Conservation (phyloP, 2,329 filamentous ascomycete genomes). For the Nannizziopsis barbatae region DNA sequence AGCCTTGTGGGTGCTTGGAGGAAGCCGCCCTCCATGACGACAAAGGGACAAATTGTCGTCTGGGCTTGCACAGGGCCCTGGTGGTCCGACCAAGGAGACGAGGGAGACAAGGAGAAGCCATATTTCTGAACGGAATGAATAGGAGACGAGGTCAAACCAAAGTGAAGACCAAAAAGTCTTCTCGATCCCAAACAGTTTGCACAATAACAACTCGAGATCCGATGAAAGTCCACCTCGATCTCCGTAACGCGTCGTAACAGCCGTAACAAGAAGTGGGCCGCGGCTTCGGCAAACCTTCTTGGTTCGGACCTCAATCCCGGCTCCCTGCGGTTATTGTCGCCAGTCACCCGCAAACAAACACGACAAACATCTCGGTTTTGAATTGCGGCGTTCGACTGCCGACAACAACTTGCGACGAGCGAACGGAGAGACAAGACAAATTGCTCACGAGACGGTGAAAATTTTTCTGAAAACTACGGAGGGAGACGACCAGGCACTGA, state of each 20-base stretch:
- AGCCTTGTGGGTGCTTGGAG: conserved; percentile 56
- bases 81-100: conserved; percentile 25
- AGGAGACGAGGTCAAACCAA: background rate
- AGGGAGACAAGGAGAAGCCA: conserved; percentile 27
- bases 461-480: background rate
- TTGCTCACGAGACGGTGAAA: background rate
- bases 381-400: background rate
- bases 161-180: background rate
- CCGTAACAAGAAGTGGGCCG: background rate
- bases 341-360: background rate
- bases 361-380: background rate
- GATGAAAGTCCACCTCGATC: background rate
- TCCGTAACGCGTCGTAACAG: background rate
- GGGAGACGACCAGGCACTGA: too few species aligned
- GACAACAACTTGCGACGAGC: background rate
- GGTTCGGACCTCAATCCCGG: background rate
- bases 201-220: background rate
- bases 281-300: conserved; percentile 4
- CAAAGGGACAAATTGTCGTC: conserved; percentile 22
- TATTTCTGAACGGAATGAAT: conserved; percentile 13
- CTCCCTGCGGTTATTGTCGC: conserved; percentile 11
- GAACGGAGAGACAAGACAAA: background rate
- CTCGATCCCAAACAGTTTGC: background rate
- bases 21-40: conserved; percentile 42
- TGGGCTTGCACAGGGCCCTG: conserved; percentile 21